These are phyloP conservation scores for Monilinia fructicola DNA, from an alignment of 2,329 filamentous ascomycete species.

Conservation along the genomic window DNA sequence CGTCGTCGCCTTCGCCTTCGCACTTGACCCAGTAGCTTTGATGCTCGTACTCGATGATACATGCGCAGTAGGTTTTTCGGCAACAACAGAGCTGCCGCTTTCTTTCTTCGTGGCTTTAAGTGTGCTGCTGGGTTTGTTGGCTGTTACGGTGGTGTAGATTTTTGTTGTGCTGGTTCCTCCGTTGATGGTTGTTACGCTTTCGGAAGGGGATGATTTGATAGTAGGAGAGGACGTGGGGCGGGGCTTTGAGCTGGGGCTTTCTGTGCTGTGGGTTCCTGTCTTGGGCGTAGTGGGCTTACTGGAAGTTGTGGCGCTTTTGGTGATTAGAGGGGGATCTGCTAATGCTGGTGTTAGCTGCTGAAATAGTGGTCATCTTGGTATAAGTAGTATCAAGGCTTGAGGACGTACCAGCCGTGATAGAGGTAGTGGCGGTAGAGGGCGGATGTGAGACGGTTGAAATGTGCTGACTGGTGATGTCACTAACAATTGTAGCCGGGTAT, in stretches of 20 bases:
- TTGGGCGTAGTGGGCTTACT: not conserved
- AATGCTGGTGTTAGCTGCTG: not conserved
- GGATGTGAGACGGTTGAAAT: not conserved
- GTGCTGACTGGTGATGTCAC: not conserved
- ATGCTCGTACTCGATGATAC: not conserved
- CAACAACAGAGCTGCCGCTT: not conserved
- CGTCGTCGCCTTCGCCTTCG: not conserved
- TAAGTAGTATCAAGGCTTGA: not conserved
- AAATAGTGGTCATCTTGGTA: not conserved
- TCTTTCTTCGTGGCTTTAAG: not conserved
- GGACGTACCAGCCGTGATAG: not conserved
- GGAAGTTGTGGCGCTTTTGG: not conserved
- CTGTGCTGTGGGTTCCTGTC: not conserved
- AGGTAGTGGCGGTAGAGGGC: not conserved
- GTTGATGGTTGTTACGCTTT: not conserved
- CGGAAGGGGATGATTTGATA: not conserved
- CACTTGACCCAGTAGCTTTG: not conserved
- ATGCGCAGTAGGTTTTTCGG: not conserved
- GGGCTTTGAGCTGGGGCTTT: not conserved
- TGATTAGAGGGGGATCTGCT: not conserved
- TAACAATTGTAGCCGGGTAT: slow-evolving; percentile 4
- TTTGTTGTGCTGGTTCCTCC: not conserved
- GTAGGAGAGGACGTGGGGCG: not conserved
- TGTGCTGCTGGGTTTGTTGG: not conserved
- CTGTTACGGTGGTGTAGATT: slow-evolving; percentile 6